Evolutionary conservation across 2,329 filamentous ascomycete genomes (phyloP), one percentile per base, ranked within the genome.

Genomic region (Elsinoe necatrix): DNA sequence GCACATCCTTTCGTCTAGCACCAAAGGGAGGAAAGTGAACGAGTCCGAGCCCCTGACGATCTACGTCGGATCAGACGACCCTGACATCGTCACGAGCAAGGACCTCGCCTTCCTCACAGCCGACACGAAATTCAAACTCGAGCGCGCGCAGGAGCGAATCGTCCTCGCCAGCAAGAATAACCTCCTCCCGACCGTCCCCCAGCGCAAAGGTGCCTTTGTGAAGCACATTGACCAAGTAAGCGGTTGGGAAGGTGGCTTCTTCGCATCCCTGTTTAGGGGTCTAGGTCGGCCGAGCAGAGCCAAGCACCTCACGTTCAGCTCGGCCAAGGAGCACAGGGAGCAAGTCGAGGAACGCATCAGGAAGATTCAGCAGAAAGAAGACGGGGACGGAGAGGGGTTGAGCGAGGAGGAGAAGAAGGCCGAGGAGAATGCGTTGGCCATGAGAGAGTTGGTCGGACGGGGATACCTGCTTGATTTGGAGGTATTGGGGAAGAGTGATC

Each of bases 231-330:
- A 90, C 58, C 85, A 90, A 66, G 80, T 84, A 1, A 83, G 88
- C 39, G 89, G 89, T 27, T 95, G 89, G 89, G 89, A 95, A 68
- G 89, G 89, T 16, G 89, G 89, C 1, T 95, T 95, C 75, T 95
- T 86, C 71, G 79, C 80, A 12, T 80, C 82, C 64, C 84, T 93
- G 71, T 95, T 95, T 71, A 91, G 86, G 82, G 85, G 83, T 52
- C 75, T 95, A 0, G 89, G 87, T 3, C 65, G 35, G 62, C 61
- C 16, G 61, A 63, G 1, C 47, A 54, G 1, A 11, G 55, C 31
- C 3, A 27, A 34, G 14, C 54, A 56, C 29, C n/a, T 48, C 14
- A 56, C 54, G 12, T 56, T 56, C n/a, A 47, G 41, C 27, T 47
- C 41, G 21, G 54, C 54, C 5, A 42, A 39, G 25, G 54, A 56